Evolutionary conservation across 176 grass and related monocot genomes (phyloP).

Genomic region (Ananas comosus): DNA sequence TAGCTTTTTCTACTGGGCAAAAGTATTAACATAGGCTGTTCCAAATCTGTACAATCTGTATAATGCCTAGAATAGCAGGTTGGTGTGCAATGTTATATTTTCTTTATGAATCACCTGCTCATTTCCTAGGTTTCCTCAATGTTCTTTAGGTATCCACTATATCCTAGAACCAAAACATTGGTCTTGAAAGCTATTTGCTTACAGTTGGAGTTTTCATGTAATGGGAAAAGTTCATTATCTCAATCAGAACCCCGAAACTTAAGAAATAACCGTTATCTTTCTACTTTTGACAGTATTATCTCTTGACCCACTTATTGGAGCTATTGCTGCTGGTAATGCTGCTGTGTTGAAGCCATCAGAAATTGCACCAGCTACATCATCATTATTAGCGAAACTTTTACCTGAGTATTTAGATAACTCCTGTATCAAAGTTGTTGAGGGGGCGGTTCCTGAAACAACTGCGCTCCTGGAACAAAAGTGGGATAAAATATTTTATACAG

Average conservation of each 20-base stretch:
- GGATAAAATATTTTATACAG: constrained; percentile 99
- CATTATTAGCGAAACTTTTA: constrained; percentile 57
- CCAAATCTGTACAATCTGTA: background rate
- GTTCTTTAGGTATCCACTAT: background rate
- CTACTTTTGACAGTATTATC: constrained; percentile 47
- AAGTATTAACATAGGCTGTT: background rate
- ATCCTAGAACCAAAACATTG: too few species aligned
- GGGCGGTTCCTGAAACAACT: constrained; percentile 50
- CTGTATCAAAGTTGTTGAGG: constrained; percentile 88
- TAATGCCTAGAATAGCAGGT: background rate
- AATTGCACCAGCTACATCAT: constrained; percentile 64
- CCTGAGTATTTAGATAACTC: constrained; percentile 82
- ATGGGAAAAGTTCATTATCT: background rate
- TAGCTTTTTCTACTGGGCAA: background rate
- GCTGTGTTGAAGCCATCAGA: constrained; percentile 93
- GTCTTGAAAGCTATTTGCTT: background rate
- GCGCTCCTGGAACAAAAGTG: constrained; percentile 72
- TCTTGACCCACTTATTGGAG: constrained; percentile 79
- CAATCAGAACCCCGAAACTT: background rate
- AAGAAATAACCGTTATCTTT: background rate
- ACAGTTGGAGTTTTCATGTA: background rate
- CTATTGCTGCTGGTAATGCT: constrained; percentile 74
- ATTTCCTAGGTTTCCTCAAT: background rate
- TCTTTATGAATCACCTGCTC: background rate
- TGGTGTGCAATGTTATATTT: background rate